These are phyloP conservation scores for Globisporangium okanoganense DNA, from an alignment of 352 stramenopile species.

Conservation along the genomic window DNA sequence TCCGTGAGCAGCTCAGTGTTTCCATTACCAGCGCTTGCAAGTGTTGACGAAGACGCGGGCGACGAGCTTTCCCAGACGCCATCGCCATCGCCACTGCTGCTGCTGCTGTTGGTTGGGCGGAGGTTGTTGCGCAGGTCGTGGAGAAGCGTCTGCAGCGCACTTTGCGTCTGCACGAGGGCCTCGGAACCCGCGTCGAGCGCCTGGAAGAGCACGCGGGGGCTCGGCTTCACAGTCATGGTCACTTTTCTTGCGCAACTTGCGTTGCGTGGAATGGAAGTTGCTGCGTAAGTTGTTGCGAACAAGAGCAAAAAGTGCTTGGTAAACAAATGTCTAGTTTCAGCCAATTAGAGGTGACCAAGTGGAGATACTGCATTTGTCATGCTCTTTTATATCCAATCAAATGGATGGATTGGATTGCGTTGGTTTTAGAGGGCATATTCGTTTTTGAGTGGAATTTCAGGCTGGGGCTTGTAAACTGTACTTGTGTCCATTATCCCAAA, in stretches of 20 bases:
- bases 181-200: neutral
- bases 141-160: neutral
- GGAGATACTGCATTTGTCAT: too few relatives aligned
- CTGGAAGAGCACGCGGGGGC: neutral
- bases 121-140: neutral
- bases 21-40: neutral
- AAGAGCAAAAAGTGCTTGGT: too few relatives aligned
- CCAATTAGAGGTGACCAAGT: too few relatives aligned
- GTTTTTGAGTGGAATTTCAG: too few relatives aligned
- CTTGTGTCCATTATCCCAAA: too few relatives aligned
- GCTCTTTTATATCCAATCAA: too few relatives aligned
- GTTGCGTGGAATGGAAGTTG: too few relatives aligned
- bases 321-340: too few relatives aligned
- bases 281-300: too few relatives aligned
- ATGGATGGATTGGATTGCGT: too few relatives aligned
- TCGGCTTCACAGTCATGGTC: neutral
- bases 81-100: neutral
- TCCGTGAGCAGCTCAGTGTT: neutral
- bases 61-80: constrained; percentile 1
- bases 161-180: neutral
- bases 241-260: neutral
- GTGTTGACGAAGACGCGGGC: neutral
- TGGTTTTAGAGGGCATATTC: too few relatives aligned
- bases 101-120: neutral
- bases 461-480: too few relatives aligned